Percentiles rank a stretch among this genome's conserved stretches.
Conservation (phyloP, 331 rosid genomes). For the Rosa hybrid region DNA sequence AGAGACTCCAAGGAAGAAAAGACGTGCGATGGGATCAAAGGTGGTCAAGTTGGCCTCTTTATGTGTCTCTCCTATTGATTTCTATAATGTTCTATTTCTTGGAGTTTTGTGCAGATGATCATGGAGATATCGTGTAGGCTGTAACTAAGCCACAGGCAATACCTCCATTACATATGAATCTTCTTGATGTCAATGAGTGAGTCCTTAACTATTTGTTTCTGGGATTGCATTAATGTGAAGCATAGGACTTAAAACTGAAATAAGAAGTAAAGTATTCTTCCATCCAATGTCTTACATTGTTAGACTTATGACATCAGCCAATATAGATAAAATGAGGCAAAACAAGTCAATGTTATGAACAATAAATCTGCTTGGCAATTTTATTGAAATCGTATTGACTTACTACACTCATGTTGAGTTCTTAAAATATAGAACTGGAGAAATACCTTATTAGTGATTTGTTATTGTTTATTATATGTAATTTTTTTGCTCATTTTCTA, state of each 20-base stretch:
- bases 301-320: too few relatives aligned
- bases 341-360: too few relatives aligned
- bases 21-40: constrained; percentile 46
- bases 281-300: too few relatives aligned
- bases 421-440: too few relatives aligned
- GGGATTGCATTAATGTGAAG: not conserved
- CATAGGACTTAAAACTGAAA: too few relatives aligned
- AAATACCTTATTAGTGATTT: too few relatives aligned
- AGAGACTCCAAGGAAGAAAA: constrained; percentile 24
- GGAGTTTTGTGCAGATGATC: constrained; percentile 38
- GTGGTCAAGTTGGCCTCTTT: constrained; percentile 38
- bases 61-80: constrained; percentile 28
- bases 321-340: too few relatives aligned
- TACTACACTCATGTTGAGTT: not conserved
- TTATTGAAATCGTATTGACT: too few relatives aligned
- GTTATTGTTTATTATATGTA: too few relatives aligned
- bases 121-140: not conserved
- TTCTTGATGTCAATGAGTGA: not conserved
- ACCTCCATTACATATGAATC: not conserved
- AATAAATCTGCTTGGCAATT: not conserved
- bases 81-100: constrained; percentile 46
- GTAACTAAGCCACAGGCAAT: not conserved
- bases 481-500: too few relatives aligned
- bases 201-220: not conserved
- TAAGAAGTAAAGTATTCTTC: too few relatives aligned